Conservation (phyloP, 306 rosid species). For the Elaeagnus macrophylla region DNA sequence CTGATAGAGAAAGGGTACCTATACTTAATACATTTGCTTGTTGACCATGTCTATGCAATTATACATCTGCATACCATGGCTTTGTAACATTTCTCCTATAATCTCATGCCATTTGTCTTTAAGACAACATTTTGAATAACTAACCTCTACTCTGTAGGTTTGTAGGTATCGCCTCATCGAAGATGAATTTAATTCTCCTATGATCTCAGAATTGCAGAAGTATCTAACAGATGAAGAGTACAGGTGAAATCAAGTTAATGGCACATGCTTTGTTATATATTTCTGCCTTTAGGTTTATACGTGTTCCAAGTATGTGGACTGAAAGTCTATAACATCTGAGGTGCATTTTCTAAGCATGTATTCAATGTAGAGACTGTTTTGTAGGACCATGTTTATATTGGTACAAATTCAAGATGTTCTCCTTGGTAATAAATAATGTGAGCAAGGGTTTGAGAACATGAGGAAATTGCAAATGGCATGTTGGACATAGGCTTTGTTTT, state of each 20-base stretch:
- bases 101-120: conserved; percentile 9
- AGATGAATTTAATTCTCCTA: conserved; percentile 80
- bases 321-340: too few relatives aligned
- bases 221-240: conserved; percentile 84
- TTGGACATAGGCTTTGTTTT: too few relatives aligned
- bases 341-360: too few relatives aligned
- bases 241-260: conserved; percentile 38
- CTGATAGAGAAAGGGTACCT: conserved; percentile 1
- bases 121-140: conserved; percentile 11
- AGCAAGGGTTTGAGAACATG: too few relatives aligned
- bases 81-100: background rate
- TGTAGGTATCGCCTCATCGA: conserved; percentile 75
- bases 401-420: too few relatives aligned
- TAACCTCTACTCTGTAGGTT: conserved; percentile 47
- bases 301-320: too few relatives aligned
- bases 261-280: background rate
- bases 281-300: too few relatives aligned
- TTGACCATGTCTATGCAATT: background rate
- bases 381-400: too few relatives aligned
- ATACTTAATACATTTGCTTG: background rate
- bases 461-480: too few relatives aligned
- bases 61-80: too few relatives aligned
- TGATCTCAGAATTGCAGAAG: conserved; percentile 63
- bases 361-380: too few relatives aligned
- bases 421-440: too few relatives aligned